phyloP scores from a whole-genome alignment of 2,329 filamentous ascomycete genomes.

The Tolypocladium guangdongense region DNA sequence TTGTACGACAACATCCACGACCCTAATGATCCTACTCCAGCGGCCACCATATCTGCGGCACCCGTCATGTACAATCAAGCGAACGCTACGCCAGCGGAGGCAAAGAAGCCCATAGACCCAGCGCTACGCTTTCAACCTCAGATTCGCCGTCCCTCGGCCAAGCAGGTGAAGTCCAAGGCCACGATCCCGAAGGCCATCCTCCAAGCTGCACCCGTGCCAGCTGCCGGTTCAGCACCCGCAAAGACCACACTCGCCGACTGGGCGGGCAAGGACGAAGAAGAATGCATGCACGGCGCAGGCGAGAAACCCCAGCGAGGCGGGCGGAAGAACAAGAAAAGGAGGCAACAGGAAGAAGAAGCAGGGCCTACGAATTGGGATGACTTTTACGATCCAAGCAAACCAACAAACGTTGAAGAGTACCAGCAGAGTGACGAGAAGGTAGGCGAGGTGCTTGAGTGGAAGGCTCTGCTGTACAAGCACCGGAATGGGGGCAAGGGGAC shows the following conservation, averaged over 20 bases:
- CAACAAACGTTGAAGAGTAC: conserved; percentile 79
- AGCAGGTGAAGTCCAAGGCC: conserved; percentile 48
- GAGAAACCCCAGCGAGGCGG: conserved; percentile 67
- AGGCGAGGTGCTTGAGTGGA: conserved; percentile 75
- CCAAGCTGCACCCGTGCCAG: conserved; percentile 21
- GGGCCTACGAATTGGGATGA: conserved; percentile 74
- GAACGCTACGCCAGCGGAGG: conserved; percentile 31
- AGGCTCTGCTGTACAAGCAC: conserved; percentile 66
- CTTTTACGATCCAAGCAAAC: conserved; percentile 73
- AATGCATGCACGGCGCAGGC: conserved; percentile 55
- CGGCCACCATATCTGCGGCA: conserved; percentile 63
- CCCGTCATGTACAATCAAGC: conserved; percentile 60
- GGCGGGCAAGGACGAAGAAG: conserved; percentile 66
- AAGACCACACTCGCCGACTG: conserved; percentile 74
- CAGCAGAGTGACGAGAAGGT: conserved; percentile 75
- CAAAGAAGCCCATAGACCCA: conserved; percentile 49
- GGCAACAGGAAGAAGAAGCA: conserved; percentile 57
- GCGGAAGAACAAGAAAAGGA: conserved; percentile 68
- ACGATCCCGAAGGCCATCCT: conserved; percentile 38
- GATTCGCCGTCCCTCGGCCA: conserved; percentile 63
- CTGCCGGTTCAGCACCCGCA: conserved; percentile 18
- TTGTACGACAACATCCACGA: conserved; percentile 80
- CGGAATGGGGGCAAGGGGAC: conserved; percentile 29
- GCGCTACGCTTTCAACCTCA: conserved; percentile 72
- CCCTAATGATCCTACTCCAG: conserved; percentile 32